Evolutionary conservation across 2,329 filamentous ascomycete species (phyloP), one percentile per base, ranked within the genome.

Genomic region (Alternaria gaisen): DNA sequence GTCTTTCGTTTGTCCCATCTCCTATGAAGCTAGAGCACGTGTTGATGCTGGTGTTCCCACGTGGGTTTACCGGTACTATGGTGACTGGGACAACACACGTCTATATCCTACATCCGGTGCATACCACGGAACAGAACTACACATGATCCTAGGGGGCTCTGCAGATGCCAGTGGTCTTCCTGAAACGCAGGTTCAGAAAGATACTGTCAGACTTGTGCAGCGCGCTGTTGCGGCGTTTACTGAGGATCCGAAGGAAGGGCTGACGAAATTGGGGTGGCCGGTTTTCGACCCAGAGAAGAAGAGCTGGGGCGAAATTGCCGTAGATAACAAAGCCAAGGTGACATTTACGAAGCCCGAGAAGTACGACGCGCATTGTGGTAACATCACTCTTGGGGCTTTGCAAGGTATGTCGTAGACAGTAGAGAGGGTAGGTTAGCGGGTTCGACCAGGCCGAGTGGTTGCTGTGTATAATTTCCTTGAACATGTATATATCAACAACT

Each of bases 101-200:
- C 56, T 72, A 2, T 68, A 70, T 43, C 62, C 66, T n/a, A 62
- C 57, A 2, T 65, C 65, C 43, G 68, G 68, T 18, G 68, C 68
- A 7, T 73, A 72, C 48, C 71, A 73, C 36, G 62, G 63, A 24
- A 64, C 61, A 20, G 71, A 73, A 51, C 38, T 72, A 41, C 58
- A 71, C 16, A 70, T 70, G 61, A 59, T 72, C 22, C 65, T 74
- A 32, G 69, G 70, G 7, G 61, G 59, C n/a, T 59, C 67, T 5
- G 58, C 71, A 40, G 59, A 68, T 36, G 60, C 60, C 9, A 68
- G 64, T 26, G 59, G 66, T 1, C 34, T 68, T 4, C 51, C 64
- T 24, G 50, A 60, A 8, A 54, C 67, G 8, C 18, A 44, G 8
- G 60, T 32, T 11, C 68, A 72, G 44, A 61, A 58, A 8, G 50